A percentile compares a stretch with the other conserved stretches of the same genome.
phyloP scores from a whole-genome alignment of 257 asterid genomes.

The Solanum neorickii region DNA sequence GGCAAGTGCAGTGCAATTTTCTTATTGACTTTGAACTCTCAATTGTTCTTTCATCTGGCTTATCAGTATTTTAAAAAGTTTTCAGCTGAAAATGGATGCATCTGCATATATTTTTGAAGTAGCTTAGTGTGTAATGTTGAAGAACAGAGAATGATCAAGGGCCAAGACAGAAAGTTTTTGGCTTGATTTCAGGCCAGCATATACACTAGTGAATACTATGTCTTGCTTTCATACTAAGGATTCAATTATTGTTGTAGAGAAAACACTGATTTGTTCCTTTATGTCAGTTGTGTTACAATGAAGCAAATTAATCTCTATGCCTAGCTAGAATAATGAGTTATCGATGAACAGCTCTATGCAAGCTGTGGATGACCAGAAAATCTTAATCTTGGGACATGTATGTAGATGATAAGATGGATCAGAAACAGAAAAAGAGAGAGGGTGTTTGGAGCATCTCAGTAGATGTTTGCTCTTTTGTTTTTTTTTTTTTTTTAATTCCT shows the following conservation, averaged over 20 bases:
- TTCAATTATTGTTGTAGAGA: neutral
- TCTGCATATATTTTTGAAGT: neutral
- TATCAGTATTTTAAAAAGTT: neutral
- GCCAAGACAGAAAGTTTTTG: neutral
- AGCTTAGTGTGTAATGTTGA: neutral
- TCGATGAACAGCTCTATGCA: neutral
- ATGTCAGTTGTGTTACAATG: neutral
- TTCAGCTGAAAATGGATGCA: neutral
- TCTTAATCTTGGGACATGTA: neutral
- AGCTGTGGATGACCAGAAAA: neutral
- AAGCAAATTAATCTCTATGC: neutral
- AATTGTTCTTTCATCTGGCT: neutral
- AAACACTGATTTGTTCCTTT: neutral
- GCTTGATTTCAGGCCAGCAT: neutral
- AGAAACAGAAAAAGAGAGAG: neutral
- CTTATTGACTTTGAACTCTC: neutral
- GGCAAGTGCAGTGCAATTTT: constrained; percentile 11
- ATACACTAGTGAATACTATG: neutral
- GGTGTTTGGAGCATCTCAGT: neutral
- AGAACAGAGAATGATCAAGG: neutral
- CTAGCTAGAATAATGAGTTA: neutral
- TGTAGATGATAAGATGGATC: neutral
- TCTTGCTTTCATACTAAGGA: neutral
- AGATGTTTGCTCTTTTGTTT: neutral
- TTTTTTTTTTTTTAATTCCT: neutral